Conservation (phyloP, 1,284 basidiomycete genomes). For the Peniophora sp. region DNA sequence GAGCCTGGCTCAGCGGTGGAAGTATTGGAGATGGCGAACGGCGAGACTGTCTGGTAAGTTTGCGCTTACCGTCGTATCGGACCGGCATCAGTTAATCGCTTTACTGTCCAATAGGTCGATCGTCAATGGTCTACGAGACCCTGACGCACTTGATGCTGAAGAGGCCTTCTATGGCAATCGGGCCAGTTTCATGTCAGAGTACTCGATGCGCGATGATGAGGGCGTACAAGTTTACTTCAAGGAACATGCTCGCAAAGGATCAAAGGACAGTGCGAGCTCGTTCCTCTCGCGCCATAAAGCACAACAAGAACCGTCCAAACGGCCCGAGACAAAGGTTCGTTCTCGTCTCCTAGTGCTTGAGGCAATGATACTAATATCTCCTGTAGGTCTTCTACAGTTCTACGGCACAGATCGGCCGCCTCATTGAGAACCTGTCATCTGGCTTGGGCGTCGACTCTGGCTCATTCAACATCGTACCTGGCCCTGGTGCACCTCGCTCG, state of each 20-base stretch:
- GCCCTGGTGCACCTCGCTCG: conserved; percentile 46
- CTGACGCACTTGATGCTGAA: conserved; percentile 35
- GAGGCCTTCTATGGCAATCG: conserved; percentile 61
- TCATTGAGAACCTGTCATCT: conserved; percentile 73
- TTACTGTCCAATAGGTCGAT: conserved; percentile 54
- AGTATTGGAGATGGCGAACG: conserved; percentile 72
- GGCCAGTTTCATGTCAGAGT: conserved; percentile 67
- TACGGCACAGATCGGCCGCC: conserved; percentile 66
- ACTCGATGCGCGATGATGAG: conserved; percentile 52
- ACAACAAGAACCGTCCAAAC: conserved; percentile 35
- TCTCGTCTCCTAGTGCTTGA: conserved; percentile 11
- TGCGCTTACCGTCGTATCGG: not conserved
- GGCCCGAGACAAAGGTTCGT: conserved; percentile 73
- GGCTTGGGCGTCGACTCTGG: conserved; percentile 71
- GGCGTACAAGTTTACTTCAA: conserved; percentile 63
- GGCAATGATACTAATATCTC: conserved; percentile 9
- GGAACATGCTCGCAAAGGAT: conserved; percentile 59
- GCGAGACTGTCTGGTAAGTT: conserved; percentile 71
- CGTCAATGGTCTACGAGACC: conserved; percentile 72
- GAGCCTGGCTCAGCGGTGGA: conserved; percentile 62
- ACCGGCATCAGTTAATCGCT: not conserved
- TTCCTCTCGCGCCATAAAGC: conserved; percentile 53
- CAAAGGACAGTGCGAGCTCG: conserved; percentile 58
- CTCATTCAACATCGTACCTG: conserved; percentile 62
- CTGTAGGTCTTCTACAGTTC: conserved; percentile 72